phyloP scores from a whole-genome alignment of 2,329 filamentous ascomycete species.

The Phoma sp. region DNA sequence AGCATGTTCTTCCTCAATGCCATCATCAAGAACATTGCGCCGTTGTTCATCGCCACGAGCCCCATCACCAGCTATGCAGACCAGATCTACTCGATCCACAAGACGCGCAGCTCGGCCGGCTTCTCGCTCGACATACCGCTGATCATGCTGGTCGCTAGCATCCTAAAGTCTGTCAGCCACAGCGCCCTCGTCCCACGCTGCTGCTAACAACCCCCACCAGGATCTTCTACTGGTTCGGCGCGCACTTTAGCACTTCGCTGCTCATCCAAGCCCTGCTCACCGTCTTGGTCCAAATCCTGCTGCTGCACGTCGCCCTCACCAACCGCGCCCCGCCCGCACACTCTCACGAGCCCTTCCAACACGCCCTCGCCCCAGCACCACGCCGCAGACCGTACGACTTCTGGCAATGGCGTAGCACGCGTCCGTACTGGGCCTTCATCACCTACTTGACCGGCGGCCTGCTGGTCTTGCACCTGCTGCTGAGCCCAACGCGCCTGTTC shows the following conservation, averaged over 20 bases:
- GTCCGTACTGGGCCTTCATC: slow-evolving; percentile 82
- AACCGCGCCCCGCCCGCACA: slow-evolving; percentile 57
- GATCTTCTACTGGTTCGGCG: slow-evolving; percentile 70
- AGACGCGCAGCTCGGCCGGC: slow-evolving; percentile 64
- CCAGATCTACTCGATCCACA: slow-evolving; percentile 70
- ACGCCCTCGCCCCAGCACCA: slow-evolving; percentile 44
- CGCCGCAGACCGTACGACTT: slow-evolving; percentile 72
- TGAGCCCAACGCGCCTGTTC: slow-evolving; percentile 67
- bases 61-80: slow-evolving; percentile 71
- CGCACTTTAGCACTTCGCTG: slow-evolving; percentile 64
- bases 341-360: slow-evolving; percentile 65
- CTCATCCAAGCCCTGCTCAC: slow-evolving; percentile 67
- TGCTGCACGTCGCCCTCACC: slow-evolving; percentile 67
- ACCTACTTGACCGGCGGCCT: slow-evolving; percentile 70
- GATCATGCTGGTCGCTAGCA: slow-evolving; percentile 70
- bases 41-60: slow-evolving; percentile 60
- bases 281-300: slow-evolving; percentile 63
- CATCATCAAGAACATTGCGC: slow-evolving; percentile 46
- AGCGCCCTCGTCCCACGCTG: neutral
- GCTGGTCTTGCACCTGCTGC: slow-evolving; percentile 69
- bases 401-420: slow-evolving; percentile 79
- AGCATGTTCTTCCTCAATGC: slow-evolving; percentile 47
- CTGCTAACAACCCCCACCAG: slow-evolving; percentile 41
- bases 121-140: slow-evolving; percentile 72
- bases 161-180: slow-evolving; percentile 60